A percentile compares a stretch with the other conserved stretches of the same genome.
Conservation (phyloP, 495 filamentous ascomycete species). For the Neurospora sp. region DNA sequence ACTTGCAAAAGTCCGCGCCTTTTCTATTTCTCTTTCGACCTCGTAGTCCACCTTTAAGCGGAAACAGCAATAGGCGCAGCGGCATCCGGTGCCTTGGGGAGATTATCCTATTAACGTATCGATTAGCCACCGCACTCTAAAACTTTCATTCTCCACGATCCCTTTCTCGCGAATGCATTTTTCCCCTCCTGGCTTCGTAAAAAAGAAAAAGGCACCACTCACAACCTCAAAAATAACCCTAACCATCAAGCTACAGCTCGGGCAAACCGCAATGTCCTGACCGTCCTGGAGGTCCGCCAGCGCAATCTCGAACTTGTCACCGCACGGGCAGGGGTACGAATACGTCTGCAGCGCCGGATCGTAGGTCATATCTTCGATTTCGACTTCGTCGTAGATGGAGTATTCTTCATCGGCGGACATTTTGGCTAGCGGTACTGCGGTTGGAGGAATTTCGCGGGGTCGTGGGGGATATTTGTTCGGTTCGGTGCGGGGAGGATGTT, state of each 20-base stretch:
- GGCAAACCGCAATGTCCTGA: constrained; percentile 88
- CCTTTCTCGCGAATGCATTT: not conserved
- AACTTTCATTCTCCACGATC: no score
- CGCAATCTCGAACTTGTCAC: constrained; percentile 91
- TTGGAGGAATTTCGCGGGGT: not conserved
- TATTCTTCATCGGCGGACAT: constrained; percentile 56
- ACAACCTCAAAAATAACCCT: constrained; percentile 85
- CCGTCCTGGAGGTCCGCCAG: constrained; percentile 77
- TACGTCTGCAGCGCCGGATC: constrained; percentile 76
- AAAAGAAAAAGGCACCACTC: constrained; percentile 18
- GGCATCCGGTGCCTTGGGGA: constrained; percentile 15
- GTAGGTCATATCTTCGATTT: constrained; percentile 98
- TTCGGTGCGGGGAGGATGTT: not conserved
- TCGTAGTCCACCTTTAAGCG: constrained; percentile 3
- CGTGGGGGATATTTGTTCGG: not conserved
- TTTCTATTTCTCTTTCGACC: not conserved
- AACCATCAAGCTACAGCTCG: constrained; percentile 94
- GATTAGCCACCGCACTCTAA: not conserved
- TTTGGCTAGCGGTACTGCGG: no score
- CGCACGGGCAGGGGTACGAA: constrained; percentile 93
- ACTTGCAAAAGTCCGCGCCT: not conserved
- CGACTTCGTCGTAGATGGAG: constrained; percentile 94
- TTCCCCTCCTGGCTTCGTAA: no score
- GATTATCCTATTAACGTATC: constrained; percentile 21
- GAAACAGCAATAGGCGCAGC: constrained; percentile 7